Evolutionary conservation across 2,329 filamentous ascomycete species (phyloP), one percentile per base, ranked within the genome.

Genomic region (Colletotrichum sp.): DNA sequence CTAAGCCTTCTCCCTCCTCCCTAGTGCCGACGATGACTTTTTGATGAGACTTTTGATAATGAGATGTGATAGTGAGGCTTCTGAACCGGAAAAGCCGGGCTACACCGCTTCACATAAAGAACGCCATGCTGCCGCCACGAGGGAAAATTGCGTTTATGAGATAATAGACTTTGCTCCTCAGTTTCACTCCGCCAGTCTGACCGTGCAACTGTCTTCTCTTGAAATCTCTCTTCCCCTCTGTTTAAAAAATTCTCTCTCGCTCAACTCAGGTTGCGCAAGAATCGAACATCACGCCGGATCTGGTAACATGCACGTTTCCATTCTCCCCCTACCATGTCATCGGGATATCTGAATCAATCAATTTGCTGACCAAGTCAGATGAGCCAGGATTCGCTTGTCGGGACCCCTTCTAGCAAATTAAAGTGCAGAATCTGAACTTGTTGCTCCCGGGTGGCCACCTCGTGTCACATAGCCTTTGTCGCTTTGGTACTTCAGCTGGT

Each of bases 291-390:
- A 55, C 26, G 34, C 52, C n/a, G 36, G 48, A 18, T 15, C 30
- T n/a, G 55, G 61, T 34, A 72, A 30, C 16, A 67, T 67, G 64
- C 28, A 64, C 15, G 64, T 52, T 68, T 21, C 26, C 55, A 55
- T 34, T 52, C 5, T 55, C 26, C 67, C 43, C 30, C 61, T 55
- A 64, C 72, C 68, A 60, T 58, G 34, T 36, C 36, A 28, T 60
- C 69, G 69, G 73, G 64, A 75, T 64, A 12, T 68, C 69, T 75
- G 69, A 73, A 58, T 73, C 70, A 73, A 10, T 24, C 70, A 64
- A 72, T 67, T 73, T 75, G 63, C 69, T 75, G 55, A 75, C 58
- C 30, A 67, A 57, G 73, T 75, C 69, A 73, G 73, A 72, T 68
- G 70, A 75, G 69, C 73, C 21, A 36, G 69, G 63, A 34, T 52